These are phyloP conservation scores for Populus tremula DNA, from an alignment of 345 rosid species.

Conservation along the genomic window DNA sequence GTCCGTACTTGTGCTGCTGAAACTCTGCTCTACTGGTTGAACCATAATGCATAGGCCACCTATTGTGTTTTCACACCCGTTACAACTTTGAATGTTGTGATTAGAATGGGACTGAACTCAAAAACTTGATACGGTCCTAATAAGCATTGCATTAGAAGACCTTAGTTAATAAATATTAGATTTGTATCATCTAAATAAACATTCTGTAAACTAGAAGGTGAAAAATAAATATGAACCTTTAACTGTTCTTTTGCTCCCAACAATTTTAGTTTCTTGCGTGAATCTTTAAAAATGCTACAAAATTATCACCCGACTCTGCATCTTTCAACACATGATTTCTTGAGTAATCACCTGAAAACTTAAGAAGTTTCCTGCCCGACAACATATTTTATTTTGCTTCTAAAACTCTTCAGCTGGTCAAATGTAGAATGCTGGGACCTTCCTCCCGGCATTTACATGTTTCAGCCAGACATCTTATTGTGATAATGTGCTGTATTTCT, in stretches of 20 bases:
- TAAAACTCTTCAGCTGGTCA: not conserved
- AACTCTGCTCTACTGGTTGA: not conserved
- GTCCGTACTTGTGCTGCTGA: not conserved
- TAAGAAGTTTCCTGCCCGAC: not conserved
- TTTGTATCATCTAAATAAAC: not conserved
- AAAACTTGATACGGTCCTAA: not conserved
- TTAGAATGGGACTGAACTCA: not conserved
- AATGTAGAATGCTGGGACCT: not conserved
- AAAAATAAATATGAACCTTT: not conserved
- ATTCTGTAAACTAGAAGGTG: not conserved
- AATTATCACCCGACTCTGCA: not conserved
- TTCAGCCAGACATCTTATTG: not conserved
- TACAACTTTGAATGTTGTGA: not conserved
- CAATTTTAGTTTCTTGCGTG: not conserved
- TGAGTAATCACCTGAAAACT: not conserved
- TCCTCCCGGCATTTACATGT: not conserved
- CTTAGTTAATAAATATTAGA: not conserved
- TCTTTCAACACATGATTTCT: not conserved
- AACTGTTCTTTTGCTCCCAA: not conserved
- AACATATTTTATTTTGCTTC: not conserved
- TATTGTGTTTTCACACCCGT: too few species aligned
- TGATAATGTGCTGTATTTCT: not conserved
- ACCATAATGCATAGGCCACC: too few species aligned
- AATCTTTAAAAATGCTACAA: not conserved
- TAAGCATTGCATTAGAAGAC: not conserved